Base-by-base conservation (phyloP, 1,139 yeast species). In the Yamadazyma songkhlaensis region DNA sequence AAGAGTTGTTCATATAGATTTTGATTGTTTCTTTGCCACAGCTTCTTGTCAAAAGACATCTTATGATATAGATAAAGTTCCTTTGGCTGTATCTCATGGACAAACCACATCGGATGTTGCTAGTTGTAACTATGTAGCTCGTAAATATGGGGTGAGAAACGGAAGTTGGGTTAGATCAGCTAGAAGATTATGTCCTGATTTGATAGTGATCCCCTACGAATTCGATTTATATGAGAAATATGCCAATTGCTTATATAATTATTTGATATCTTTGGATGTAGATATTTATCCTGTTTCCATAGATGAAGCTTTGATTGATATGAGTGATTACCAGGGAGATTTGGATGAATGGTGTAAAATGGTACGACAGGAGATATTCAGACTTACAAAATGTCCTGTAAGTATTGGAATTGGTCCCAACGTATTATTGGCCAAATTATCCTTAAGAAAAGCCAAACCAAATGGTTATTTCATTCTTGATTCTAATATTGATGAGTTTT, bases 21-120 rank as follows among this genome's bases (percentile, higher is more conserved):
- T 88, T 58, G 98, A 92, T 57, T 88, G 96, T 47, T 92, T 92
- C 53, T 92, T 92, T 60, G 97, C 90, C 1, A 74, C 95, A 0
- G 96, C 86, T 0, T 85, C 97, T 0, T 76, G 87, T 10, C 62
- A 81, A 36, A 66, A 61, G 6, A 65, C 70, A 31, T 83, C 84
- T 0, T 67, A 79, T 6, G 81, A 83, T 49, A 70, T 83, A 10
- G 53, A 72, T 10, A 64, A 46, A 6, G 77, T 72, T 21, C 95
- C 97, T 0, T 73, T 89, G 3, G 89, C 94, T 32, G 97, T 92
- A 0, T 80, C 95, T 4, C 90, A 88, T 57, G 96, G 97, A 9
- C 76, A 76, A 0, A 65, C 65, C 5, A 70, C 79, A 2, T 72
- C 79, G 0, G 98, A 92, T 57, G 69, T 92, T n/a, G 94, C 97